Evolutionary conservation across 2,329 filamentous ascomycete genomes (phyloP).

Genomic region (Monosporascus cannonballus): DNA sequence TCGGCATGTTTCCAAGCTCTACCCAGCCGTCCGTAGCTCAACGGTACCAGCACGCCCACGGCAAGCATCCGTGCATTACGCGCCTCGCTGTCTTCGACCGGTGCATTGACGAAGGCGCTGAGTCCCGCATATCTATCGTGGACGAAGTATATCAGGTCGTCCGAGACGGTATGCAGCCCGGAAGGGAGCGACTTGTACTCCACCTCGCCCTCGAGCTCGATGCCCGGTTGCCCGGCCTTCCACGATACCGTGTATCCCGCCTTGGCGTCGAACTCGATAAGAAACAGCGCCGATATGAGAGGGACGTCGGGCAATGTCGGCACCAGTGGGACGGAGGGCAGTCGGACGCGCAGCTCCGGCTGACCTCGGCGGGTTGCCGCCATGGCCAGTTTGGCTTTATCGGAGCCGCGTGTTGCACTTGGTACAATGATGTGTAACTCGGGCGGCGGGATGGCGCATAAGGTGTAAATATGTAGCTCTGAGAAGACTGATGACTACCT

Average conservation of each 20-base stretch:
- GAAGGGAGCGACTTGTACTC: slow-evolving; percentile 97
- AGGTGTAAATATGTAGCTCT: neutral
- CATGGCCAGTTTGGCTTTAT: slow-evolving; percentile 15
- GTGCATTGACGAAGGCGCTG: slow-evolving; percentile 83
- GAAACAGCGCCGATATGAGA: slow-evolving; percentile 71
- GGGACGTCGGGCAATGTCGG: slow-evolving; percentile 41
- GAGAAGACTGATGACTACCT: neutral
- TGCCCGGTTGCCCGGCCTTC: slow-evolving; percentile 66
- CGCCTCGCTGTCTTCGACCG: slow-evolving; percentile 67
- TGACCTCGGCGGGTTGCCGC: slow-evolving; percentile 28
- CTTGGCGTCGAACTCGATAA: slow-evolving; percentile 89
- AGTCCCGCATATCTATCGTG: slow-evolving; percentile 79
- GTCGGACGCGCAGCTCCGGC: slow-evolving; percentile 26
- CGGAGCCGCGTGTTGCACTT: slow-evolving; percentile 1
- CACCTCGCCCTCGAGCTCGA: slow-evolving; percentile 77
- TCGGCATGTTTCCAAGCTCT: slow-evolving; percentile 85
- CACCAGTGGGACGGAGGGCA: slow-evolving; percentile 25
- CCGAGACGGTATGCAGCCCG: slow-evolving; percentile 78
- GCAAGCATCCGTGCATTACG: slow-evolving; percentile 91
- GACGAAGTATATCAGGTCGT: slow-evolving; percentile 92
- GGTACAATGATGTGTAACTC: neutral
- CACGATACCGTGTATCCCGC: slow-evolving; percentile 87
- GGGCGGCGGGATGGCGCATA: neutral
- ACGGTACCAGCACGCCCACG: slow-evolving; percentile 79
- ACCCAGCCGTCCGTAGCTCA: slow-evolving; percentile 79